Percentiles rank a stretch among this genome's conserved stretches.
phyloP scores from a whole-genome alignment of 768 basidiomycete species.

The Calocera viscosa region DNA sequence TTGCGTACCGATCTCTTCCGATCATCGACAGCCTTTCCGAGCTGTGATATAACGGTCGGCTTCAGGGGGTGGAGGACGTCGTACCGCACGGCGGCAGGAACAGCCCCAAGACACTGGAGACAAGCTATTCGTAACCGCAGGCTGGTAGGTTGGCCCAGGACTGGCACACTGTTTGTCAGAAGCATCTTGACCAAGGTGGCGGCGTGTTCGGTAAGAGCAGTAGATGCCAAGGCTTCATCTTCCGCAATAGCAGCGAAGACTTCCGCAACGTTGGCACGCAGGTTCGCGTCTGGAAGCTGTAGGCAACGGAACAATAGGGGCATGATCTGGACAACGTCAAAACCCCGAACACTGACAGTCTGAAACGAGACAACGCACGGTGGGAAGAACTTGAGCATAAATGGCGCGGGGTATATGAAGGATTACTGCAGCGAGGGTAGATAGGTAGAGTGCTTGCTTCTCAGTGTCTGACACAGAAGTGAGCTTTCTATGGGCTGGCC shows the following conservation, averaged over 20 bases:
- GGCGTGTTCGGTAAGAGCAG: conserved; percentile 52
- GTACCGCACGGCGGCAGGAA: conserved; percentile 71
- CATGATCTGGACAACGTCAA: conserved; percentile 32
- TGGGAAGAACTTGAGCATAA: background rate
- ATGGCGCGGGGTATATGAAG: background rate
- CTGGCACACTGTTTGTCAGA: conserved; percentile 47
- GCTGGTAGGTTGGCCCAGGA: conserved; percentile 24
- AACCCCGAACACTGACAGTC: background rate
- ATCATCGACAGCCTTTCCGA: conserved; percentile 74
- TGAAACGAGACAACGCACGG: background rate
- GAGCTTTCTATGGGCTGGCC: conserved; percentile 31
- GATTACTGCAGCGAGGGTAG: background rate
- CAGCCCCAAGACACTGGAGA: conserved; percentile 53
- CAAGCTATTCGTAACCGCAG: conserved; percentile 57
- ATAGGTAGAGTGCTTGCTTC: background rate
- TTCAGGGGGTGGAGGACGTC: conserved; percentile 75
- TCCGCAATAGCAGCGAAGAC: conserved; percentile 61
- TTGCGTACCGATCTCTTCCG: conserved; percentile 72
- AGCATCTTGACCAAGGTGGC: conserved; percentile 55
- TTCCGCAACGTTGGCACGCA: conserved; percentile 70
- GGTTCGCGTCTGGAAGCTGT: conserved; percentile 56
- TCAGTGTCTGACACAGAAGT: background rate
- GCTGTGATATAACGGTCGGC: conserved; percentile 52
- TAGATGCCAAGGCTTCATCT: conserved; percentile 30
- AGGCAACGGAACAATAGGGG: conserved; percentile 80